Conservation (phyloP, 78 protist genomes). For the Chrysochromulina tobinii region DNA sequence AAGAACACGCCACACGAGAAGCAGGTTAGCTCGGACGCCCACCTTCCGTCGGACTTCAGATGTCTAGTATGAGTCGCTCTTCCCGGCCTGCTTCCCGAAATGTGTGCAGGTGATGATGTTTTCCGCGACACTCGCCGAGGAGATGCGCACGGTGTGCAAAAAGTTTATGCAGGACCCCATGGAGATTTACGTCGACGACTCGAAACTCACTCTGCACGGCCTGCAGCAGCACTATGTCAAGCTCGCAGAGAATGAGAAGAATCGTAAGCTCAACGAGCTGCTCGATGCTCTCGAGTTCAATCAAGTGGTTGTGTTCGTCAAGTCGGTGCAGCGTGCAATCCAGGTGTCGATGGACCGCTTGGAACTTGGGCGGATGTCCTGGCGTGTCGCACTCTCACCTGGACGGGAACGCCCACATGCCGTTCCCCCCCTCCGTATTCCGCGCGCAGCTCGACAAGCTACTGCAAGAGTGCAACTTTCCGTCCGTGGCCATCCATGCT, state of each 20-base stretch:
- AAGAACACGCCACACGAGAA: slow-evolving; percentile 84
- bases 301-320: slow-evolving; percentile 94
- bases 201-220: slow-evolving; percentile 96
- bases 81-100: no score
- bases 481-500: slow-evolving; percentile 90
- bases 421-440: no score
- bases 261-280: slow-evolving; percentile 86
- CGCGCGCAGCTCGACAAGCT: slow-evolving; percentile 10
- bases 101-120: slow-evolving; percentile 92
- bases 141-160: slow-evolving; percentile 79
- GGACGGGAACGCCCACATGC: no score
- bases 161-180: slow-evolving; percentile 92
- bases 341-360: no score
- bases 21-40: slow-evolving; percentile 65
- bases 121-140: slow-evolving; percentile 97
- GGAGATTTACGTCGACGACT: slow-evolving; percentile 92
- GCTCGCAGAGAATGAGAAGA: slow-evolving; percentile 89
- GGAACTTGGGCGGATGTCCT: no score
- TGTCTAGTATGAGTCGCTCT: no score
- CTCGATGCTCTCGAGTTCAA: slow-evolving; percentile 97
- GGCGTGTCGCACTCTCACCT: no score
- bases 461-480: slow-evolving; percentile 86
- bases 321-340: slow-evolving; percentile 67
- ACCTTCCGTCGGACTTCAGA: no score
- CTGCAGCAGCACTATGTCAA: slow-evolving; percentile 94